phyloP scores from a whole-genome alignment of 371 early-diverging fungal species.

The Syncephalastrum sp. region DNA sequence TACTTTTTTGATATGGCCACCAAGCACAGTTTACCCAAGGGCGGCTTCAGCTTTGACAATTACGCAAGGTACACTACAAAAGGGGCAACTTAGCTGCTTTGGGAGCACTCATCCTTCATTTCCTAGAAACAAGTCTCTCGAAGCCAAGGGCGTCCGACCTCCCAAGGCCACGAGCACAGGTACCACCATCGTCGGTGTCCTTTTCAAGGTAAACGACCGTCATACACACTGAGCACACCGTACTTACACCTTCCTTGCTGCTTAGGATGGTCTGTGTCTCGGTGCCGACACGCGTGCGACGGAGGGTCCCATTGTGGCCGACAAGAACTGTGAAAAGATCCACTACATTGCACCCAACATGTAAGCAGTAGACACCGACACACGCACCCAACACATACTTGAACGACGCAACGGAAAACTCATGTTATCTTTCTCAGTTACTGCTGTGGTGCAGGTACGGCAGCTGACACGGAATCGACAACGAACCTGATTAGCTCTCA shows the following conservation, averaged over 20 bases:
- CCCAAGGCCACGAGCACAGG: conserved; percentile 97
- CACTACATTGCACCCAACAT: conserved; percentile 99
- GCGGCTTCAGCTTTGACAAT: conserved; percentile 88
- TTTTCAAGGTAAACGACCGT: conserved; percentile 74
- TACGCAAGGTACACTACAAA: conserved; percentile 61
- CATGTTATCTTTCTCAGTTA: conserved; percentile 44
- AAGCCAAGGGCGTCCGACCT: conserved; percentile 73
- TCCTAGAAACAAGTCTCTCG: conserved; percentile 73
- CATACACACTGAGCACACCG: neutral
- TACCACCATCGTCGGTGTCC: conserved; percentile 96
- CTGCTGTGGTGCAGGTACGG: conserved; percentile 99
- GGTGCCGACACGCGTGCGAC: conserved; percentile 99
- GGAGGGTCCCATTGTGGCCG: conserved; percentile 96
- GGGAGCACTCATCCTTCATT: neutral
- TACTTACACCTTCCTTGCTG: neutral
- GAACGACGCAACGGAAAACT: neutral
- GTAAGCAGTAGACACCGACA: conserved; percentile 19
- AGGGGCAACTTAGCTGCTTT: conserved; percentile 2
- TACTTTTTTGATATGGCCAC: conserved; percentile 26
- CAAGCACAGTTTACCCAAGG: conserved; percentile 40
- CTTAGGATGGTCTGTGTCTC: conserved; percentile 93
- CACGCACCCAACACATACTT: neutral
- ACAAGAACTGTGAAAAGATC: conserved; percentile 99
- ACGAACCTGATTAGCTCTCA: conserved; percentile 93
- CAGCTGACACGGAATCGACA: conserved; percentile 98